Evolutionary conservation across 768 basidiomycete species (phyloP).

Genomic region (Dendrothele bispora): DNA sequence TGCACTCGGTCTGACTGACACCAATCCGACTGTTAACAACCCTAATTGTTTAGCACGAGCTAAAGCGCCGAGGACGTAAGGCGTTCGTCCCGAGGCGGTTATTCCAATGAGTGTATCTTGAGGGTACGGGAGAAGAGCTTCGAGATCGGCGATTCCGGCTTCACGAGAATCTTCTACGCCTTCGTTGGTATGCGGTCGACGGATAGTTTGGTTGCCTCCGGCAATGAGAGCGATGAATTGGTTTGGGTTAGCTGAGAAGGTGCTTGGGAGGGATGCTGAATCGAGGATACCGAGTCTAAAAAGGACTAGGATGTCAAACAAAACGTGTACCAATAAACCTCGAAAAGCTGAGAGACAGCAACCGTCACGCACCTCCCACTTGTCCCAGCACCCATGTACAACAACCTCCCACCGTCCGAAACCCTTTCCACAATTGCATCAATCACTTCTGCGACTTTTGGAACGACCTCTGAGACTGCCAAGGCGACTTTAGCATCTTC

Average conservation of each 20-base stretch:
- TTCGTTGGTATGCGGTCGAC: constrained; percentile 23
- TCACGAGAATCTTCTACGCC: constrained; percentile 32
- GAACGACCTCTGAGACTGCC: constrained; percentile 26
- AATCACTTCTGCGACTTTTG: constrained; percentile 26
- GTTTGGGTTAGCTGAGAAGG: constrained; percentile 17
- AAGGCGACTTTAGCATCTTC: constrained; percentile 25
- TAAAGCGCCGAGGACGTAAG: constrained; percentile 33
- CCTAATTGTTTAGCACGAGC: constrained; percentile 20
- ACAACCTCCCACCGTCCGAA: constrained; percentile 25
- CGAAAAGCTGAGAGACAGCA: too few species aligned
- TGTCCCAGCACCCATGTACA: constrained; percentile 37
- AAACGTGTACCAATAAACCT: too few species aligned
- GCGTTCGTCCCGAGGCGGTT: constrained; percentile 33
- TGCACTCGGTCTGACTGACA: constrained; percentile 25
- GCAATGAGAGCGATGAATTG: constrained; percentile 19
- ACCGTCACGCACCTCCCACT: constrained; percentile 30
- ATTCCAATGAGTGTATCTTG: constrained; percentile 34
- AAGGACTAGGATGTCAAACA: background rate
- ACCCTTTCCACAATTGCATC: constrained; percentile 28
- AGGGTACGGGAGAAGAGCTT: constrained; percentile 19
- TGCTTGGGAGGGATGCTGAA: constrained; percentile 22
- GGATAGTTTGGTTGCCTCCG: constrained; percentile 29
- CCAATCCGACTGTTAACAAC: constrained; percentile 28
- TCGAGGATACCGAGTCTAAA: constrained; percentile 31
- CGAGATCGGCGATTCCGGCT: constrained; percentile 24